phyloP scores from a whole-genome alignment of 1,284 basidiomycete species.

The Irpex sp. region DNA sequence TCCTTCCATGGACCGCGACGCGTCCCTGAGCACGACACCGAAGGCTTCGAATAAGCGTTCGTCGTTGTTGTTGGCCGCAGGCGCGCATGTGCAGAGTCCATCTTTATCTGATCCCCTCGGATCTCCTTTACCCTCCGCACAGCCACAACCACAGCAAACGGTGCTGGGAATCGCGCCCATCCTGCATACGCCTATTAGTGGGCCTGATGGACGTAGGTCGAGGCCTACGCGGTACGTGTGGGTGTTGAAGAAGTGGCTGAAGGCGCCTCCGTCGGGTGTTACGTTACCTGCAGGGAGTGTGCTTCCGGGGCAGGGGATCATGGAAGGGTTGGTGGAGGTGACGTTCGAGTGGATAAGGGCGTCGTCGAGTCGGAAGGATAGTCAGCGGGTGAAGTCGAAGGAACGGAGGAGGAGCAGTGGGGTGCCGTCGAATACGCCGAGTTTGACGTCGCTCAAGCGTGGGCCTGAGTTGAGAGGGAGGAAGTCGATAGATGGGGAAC shows the following conservation, averaged over 20 bases:
- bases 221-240: slow-evolving; percentile 74
- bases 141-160: slow-evolving; percentile 36
- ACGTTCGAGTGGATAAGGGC: slow-evolving; percentile 73
- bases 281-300: not conserved
- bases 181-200: slow-evolving; percentile 32
- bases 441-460: slow-evolving; percentile 20
- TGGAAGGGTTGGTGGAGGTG: slow-evolving; percentile 50
- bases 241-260: slow-evolving; percentile 80
- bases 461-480: slow-evolving; percentile 1
- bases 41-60: slow-evolving; percentile 17
- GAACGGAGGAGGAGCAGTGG: slow-evolving; percentile 19
- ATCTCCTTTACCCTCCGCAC: slow-evolving; percentile 28
- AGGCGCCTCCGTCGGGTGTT: slow-evolving; percentile 33
- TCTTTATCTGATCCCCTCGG: slow-evolving; percentile 16
- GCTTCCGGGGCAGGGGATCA: not conserved
- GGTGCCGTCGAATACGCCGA: slow-evolving; percentile 23
- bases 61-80: slow-evolving; percentile 15
- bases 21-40: slow-evolving; percentile 5
- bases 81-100: slow-evolving; percentile 3
- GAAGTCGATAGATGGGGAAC: not conserved
- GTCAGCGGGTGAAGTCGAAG: slow-evolving; percentile 15
- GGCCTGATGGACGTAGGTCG: slow-evolving; percentile 26
- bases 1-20: slow-evolving; percentile 11
- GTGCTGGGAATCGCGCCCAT: slow-evolving; percentile 65
- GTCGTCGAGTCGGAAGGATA: slow-evolving; percentile 30